A percentile compares a stretch with the other conserved stretches of the same genome.
Evolutionary conservation across 2,329 filamentous ascomycete species (phyloP).

Genomic region (Knufia petricola): DNA sequence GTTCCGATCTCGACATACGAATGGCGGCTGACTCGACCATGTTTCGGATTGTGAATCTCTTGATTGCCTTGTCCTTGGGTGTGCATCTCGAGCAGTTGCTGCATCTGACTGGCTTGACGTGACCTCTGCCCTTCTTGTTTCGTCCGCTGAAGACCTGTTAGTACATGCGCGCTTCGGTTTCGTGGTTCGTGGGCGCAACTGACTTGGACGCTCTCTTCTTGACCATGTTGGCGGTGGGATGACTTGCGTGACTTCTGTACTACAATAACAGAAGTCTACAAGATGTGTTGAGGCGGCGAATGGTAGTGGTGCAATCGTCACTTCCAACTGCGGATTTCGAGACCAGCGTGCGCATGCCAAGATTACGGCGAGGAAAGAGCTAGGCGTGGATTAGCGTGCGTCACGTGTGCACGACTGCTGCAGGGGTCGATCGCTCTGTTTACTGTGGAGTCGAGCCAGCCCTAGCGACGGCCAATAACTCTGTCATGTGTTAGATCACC

Average conservation of each 20-base stretch:
- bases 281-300: neutral
- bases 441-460: neutral
- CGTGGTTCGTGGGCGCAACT: slow-evolving; percentile 25
- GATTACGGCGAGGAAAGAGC: slow-evolving; percentile 3
- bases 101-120: slow-evolving; percentile 98
- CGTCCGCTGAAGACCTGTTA: slow-evolving; percentile 58
- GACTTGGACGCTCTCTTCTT: slow-evolving; percentile 70
- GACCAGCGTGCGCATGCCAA: slow-evolving; percentile 3
- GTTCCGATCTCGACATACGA: slow-evolving; percentile 56
- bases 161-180: neutral
- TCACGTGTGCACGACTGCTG: too few relatives aligned
- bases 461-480: neutral
- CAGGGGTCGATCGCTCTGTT: neutral
- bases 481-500: neutral
- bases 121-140: slow-evolving; percentile 99
- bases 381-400: too few relatives aligned
- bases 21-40: slow-evolving; percentile 99
- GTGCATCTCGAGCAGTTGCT: slow-evolving; percentile 84
- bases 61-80: slow-evolving; percentile 99
- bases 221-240: slow-evolving; percentile 55
- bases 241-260: slow-evolving; percentile 16
- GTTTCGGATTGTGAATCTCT: slow-evolving; percentile 99
- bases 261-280: slow-evolving; percentile 14
- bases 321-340: slow-evolving; percentile 1
- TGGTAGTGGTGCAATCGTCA: neutral